Base-by-base conservation (phyloP, 257 asterid species). In the Solanum neorickii region DNA sequence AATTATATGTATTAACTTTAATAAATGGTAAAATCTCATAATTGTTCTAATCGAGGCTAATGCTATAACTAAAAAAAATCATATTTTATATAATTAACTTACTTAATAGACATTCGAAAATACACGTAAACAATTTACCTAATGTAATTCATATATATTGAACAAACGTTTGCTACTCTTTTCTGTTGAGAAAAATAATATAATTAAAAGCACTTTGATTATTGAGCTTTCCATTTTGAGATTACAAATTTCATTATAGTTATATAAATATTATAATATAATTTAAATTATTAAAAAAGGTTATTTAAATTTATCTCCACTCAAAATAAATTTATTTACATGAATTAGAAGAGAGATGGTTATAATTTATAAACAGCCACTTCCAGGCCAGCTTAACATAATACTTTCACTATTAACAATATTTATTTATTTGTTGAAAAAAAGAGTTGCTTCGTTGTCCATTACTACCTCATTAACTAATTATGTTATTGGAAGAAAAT, bases 1-100 rank as follows among this genome's bases (percentile, higher is more conserved):
- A 33, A 56, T 56, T 56, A 56, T 56, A 18, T 0, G 2, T 56
- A 56, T 56, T 56, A 56, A 56, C 0, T 56, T 18, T n/a, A 56
- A 56, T 18, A 18, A 56, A 18, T 2, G 20, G 0, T 18, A 18
- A 56, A 52, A 56, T 18, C 1, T 56, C 7, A 56, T 7, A 18
- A 10, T 56, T 56, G 0, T 56, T 56, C 7, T 56, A 1, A 56
- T 18, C 2, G 2, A 56, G n/a, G 65, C 10, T 18, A 2, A 56
- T 56, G 2, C n/a, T 18, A 3, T 56, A 56, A 52, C n/a, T 18
- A 56, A 52, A 9, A 4, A 16, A 56, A 4, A 6, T 18, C 5
- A 52, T 52, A 52, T 52, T 52, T 18, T 52, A 52, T 7, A 4
- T 52, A 1, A 52, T 52, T 52, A 52, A 18, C 62, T 52, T 52